Evolutionary conservation across 176 grass and related monocot genomes (phyloP).

Genomic region (Poa annua): DNA sequence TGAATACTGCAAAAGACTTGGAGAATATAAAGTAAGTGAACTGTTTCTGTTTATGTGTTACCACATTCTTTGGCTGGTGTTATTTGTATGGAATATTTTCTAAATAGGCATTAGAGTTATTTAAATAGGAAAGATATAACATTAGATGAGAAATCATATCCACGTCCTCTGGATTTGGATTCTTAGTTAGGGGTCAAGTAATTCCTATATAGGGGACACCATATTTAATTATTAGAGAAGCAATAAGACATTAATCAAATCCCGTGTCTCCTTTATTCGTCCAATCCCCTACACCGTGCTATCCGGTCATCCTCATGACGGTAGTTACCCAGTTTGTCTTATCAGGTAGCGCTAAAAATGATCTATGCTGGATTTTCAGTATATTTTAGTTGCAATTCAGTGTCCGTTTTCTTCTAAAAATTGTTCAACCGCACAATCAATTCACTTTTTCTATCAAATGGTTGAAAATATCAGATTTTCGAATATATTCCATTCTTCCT

Average conservation of each 20-base stretch:
- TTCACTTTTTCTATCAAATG: slow-evolving; percentile 24
- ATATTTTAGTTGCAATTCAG: slow-evolving; percentile 35
- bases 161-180: not conserved
- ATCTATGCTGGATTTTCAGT: not conserved
- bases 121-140: not conserved
- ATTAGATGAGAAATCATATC: not conserved
- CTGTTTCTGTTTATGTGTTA: slow-evolving; percentile 10
- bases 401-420: not conserved
- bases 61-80: slow-evolving; percentile 28
- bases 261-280: not conserved
- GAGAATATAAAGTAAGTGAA: slow-evolving; percentile 79
- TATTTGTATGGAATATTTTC: slow-evolving; percentile 3
- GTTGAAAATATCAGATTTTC: not conserved
- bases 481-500: not conserved
- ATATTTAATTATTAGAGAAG: not conserved
- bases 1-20: slow-evolving; percentile 69
- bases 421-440: slow-evolving; percentile 9
- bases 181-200: not conserved
- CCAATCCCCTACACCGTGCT: not conserved
- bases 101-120: not conserved
- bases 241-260: not conserved
- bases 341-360: not conserved
- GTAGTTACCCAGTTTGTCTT: not conserved
- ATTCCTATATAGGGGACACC: not conserved
- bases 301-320: not conserved